Percentiles rank a stretch among this genome's conserved stretches.
These are phyloP conservation scores for Paxillus rubicundulus DNA, from an alignment of 768 basidiomycete species.

Conservation along the genomic window DNA sequence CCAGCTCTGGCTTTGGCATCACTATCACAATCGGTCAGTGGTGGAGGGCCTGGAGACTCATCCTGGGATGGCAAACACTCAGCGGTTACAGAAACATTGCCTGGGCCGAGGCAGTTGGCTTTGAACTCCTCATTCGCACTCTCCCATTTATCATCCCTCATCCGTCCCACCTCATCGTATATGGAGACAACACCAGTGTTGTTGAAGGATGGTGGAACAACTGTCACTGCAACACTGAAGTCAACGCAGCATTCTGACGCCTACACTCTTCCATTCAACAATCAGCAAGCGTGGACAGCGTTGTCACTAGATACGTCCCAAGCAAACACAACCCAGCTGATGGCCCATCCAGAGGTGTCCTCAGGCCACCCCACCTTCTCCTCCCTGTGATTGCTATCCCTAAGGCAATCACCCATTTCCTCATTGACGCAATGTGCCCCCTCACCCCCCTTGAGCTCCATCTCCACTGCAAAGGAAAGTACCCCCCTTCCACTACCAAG, in stretches of 20 bases:
- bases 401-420: no score
- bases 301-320: neutral
- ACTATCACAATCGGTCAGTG: slow-evolving; percentile 28
- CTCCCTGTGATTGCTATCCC: neutral
- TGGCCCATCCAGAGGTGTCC: neutral
- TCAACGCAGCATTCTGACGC: slow-evolving; percentile 31
- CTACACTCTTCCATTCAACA: slow-evolving; percentile 14
- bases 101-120: slow-evolving; percentile 48
- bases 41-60: slow-evolving; percentile 34
- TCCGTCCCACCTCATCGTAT: slow-evolving; percentile 21
- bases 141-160: neutral
- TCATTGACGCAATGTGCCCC: no score
- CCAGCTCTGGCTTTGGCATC: slow-evolving; percentile 37
- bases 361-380: neutral
- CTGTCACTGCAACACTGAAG: slow-evolving; percentile 30
- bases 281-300: no score
- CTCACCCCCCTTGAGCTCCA: no score
- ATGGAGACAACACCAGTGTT: slow-evolving; percentile 41
- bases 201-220: slow-evolving; percentile 43
- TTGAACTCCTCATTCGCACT: slow-evolving; percentile 36
- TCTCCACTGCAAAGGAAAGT: no score
- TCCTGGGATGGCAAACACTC: slow-evolving; percentile 28
- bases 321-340: neutral
- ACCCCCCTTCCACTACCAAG: no score
- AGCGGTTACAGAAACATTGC: slow-evolving; percentile 35